These are phyloP conservation scores for Aspergillus texensis DNA, from an alignment of 2,329 filamentous ascomycete genomes.

Conservation along the genomic window DNA sequence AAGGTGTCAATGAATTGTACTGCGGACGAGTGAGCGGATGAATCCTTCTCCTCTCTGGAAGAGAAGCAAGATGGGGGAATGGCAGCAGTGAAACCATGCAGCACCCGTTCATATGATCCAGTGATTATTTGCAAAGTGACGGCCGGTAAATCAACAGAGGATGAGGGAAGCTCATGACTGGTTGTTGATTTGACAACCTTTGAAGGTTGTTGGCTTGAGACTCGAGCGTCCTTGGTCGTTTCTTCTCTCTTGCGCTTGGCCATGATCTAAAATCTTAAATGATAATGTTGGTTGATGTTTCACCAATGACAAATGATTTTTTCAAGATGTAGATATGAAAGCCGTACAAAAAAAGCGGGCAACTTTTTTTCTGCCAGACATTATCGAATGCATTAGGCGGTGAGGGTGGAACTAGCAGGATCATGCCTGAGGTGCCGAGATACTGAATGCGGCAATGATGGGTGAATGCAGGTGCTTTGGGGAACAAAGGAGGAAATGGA, in stretches of 20 bases:
- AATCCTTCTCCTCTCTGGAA: conserved; percentile 25
- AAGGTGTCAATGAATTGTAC: conserved; percentile 87
- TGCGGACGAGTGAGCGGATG: conserved; percentile 32
- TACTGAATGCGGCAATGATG: conserved; percentile 5
- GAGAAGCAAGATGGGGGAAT: conserved; percentile 50
- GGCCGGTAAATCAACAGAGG: conserved; percentile 30
- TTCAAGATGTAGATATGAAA: neutral
- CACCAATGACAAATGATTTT: neutral
- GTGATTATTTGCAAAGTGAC: conserved; percentile 83
- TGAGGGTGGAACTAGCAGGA: neutral
- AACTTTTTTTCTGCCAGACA: conserved; percentile 30
- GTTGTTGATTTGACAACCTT: conserved; percentile 39
- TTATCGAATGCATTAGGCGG: conserved; percentile 19
- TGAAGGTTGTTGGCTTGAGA: conserved; percentile 27
- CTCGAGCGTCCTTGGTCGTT: conserved; percentile 28
- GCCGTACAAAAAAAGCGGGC: conserved; percentile 16
- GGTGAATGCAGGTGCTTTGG: neutral
- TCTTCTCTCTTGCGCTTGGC: conserved; percentile 50
- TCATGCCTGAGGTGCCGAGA: conserved; percentile 20
- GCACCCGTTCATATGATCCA: conserved; percentile 89
- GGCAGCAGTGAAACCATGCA: conserved; percentile 86
- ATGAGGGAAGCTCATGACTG: conserved; percentile 20
- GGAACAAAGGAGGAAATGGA: neutral
- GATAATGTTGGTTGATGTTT: neutral
- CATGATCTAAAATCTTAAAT: conserved; percentile 30